Percentiles rank a stretch among this genome's conserved stretches.
These are phyloP conservation scores for Avena atlantica DNA, from an alignment of 176 grass and related monocot species.

Conservation along the genomic window DNA sequence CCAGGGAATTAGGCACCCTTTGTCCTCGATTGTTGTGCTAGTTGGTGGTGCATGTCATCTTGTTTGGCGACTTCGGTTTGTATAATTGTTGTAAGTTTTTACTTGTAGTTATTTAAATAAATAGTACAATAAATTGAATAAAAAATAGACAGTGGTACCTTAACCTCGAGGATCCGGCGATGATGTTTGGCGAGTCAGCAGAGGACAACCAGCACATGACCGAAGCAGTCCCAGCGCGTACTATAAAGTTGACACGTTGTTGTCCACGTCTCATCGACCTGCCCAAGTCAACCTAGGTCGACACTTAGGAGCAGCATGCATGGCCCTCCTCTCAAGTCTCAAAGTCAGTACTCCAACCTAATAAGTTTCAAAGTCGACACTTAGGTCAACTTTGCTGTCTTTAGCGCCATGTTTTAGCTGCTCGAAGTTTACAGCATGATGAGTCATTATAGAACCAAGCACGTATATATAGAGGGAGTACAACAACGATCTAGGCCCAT, in stretches of 20 bases:
- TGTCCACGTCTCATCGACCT: slow-evolving; percentile 27
- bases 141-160: too few species aligned
- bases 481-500: not conserved
- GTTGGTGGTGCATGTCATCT: too few species aligned
- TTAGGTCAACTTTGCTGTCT: not conserved
- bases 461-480: not conserved
- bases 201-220: not conserved
- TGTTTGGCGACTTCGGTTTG: too few species aligned
- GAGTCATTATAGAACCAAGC: not conserved
- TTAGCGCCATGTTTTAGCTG: not conserved
- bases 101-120: too few species aligned
- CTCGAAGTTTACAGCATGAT: not conserved
- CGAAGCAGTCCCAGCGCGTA: slow-evolving; percentile 4
- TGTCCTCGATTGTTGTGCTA: too few species aligned
- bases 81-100: too few species aligned
- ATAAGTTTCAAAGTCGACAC: too few species aligned
- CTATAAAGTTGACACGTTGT: not conserved
- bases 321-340: not conserved
- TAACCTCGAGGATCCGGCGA: too few species aligned
- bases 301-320: not conserved
- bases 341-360: not conserved
- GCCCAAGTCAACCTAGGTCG: slow-evolving; percentile 43
- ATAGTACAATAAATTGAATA: too few species aligned
- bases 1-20: too few species aligned
- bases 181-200: slow-evolving; percentile 23